Evolutionary conservation across 768 basidiomycete genomes (phyloP), one percentile per base, ranked within the genome.

Genomic region (Cystofilobasidium ferigula): DNA sequence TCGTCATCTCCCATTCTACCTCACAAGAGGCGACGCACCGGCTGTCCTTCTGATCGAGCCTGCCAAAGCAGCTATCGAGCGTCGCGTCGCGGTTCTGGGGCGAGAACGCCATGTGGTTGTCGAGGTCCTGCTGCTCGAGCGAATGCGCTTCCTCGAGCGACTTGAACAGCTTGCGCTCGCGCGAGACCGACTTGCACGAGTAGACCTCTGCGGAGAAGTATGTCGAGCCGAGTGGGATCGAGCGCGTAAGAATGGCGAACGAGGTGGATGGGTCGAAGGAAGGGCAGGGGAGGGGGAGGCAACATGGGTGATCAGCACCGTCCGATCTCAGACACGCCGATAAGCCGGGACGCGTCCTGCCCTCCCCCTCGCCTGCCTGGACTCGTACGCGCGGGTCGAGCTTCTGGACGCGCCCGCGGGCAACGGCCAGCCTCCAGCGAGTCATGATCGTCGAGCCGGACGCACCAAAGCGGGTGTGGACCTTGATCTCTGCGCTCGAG

Each of bases 161-260:
- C 74, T 88, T 90, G 82, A 91, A 91, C 76, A 97, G 86, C 75
- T 87, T 89, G 83, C 92, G 90, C 82, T 99, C 95, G 73, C 88
- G 86, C 71, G 89, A 88, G 77, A 95, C 87, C 77, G 92, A 86
- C 83, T 99, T 99, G 82, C 90, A 92, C 73, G 87, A 89, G 80
- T 97, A 99, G 0, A 90, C 93, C 40, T 66, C 64, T 61, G 48
- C 28, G 40, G 30, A 32, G 45, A 48, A 22, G 22, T 42, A 26
- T 38, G 40, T 9, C 24, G 8, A 42, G 16, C 32, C 24, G 36
- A 47, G 30, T 47, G 20, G 26, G 20, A n/a, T n/a, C n/a, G n/a
- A n/a, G n/a, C n/a, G n/a, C n/a, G n/a, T n/a, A 32, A 47, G 47
- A 45, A 30, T 30, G 9, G 30, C 14, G 22, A 8, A 28, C 18